Evolutionary conservation across 2,329 filamentous ascomycete genomes (phyloP).

Genomic region (Alternaria sp.): DNA sequence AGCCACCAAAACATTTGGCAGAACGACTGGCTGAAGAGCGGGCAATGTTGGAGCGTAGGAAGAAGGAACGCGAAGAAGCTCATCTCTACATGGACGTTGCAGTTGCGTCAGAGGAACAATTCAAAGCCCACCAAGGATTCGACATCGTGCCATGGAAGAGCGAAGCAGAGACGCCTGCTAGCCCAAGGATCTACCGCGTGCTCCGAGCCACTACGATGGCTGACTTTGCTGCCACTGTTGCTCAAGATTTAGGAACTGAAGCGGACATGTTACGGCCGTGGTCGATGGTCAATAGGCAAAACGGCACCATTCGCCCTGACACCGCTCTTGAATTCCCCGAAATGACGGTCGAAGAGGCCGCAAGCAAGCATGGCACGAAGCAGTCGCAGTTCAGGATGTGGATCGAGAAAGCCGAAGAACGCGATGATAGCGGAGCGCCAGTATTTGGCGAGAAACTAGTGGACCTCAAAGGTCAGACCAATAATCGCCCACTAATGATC

Average conservation of each 20-base stretch:
- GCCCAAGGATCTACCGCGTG: constrained; percentile 75
- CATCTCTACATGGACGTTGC: constrained; percentile 90
- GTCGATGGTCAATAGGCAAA: constrained; percentile 98
- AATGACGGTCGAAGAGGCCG: constrained; percentile 72
- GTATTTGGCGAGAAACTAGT: constrained; percentile 73
- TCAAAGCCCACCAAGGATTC: constrained; percentile 80
- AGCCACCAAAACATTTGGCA: constrained; percentile 84
- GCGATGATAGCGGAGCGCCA: constrained; percentile 73
- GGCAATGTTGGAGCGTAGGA: constrained; percentile 74
- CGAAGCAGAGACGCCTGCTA: constrained; percentile 66
- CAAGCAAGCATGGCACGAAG: constrained; percentile 73
- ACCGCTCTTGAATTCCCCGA: constrained; percentile 80
- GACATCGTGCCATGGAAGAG: constrained; percentile 72
- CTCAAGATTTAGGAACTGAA: constrained; percentile 72
- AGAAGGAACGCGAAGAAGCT: constrained; percentile 90
- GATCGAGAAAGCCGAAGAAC: constrained; percentile 76
- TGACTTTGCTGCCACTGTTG: constrained; percentile 76
- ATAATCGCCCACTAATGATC: constrained; percentile 72
- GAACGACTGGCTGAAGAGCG: constrained; percentile 82
- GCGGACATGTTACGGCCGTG: constrained; percentile 80
- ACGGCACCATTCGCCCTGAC: constrained; percentile 93
- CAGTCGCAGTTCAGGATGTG: constrained; percentile 78
- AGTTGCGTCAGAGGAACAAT: constrained; percentile 82
- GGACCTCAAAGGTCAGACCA: constrained; percentile 63
- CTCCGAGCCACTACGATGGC: constrained; percentile 77